Evolutionary conservation across 371 early-diverging fungal species (phyloP).

Genomic region (Mucor lusitanicus): DNA sequence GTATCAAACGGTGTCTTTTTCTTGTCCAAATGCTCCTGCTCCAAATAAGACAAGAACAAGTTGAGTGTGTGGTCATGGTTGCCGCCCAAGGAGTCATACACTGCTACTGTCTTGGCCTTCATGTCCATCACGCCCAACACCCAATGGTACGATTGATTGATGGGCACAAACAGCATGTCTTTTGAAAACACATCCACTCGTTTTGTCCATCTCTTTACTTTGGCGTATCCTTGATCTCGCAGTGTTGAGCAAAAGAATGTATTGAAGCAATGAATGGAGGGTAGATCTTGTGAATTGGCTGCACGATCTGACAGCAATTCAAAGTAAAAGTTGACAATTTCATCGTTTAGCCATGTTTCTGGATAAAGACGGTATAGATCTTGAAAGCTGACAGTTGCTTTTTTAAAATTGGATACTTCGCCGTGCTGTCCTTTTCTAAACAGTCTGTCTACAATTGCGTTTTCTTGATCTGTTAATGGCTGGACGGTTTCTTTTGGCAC

Average conservation of each 20-base stretch:
- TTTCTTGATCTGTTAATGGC: slow-evolving; percentile 39
- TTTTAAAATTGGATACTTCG: slow-evolving; percentile 58
- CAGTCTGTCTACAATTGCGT: slow-evolving; percentile 23
- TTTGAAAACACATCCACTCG: slow-evolving; percentile 80
- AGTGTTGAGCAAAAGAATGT: slow-evolving; percentile 87
- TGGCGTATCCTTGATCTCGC: slow-evolving; percentile 68
- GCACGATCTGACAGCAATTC: slow-evolving; percentile 73
- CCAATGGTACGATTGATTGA: slow-evolving; percentile 93
- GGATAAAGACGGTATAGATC: slow-evolving; percentile 75
- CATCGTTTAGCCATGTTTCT: slow-evolving; percentile 93
- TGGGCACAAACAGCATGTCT: slow-evolving; percentile 85
- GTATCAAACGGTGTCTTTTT: slow-evolving; percentile 61
- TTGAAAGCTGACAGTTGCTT: slow-evolving; percentile 52
- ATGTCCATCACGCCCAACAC: slow-evolving; percentile 81
- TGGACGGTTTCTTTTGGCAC: slow-evolving; percentile 6
- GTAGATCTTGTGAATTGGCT: slow-evolving; percentile 22
- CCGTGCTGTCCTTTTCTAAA: slow-evolving; percentile 37
- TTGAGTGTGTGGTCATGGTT: slow-evolving; percentile 55
- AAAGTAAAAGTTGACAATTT: slow-evolving; percentile 92
- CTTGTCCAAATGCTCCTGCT: slow-evolving; percentile 76
- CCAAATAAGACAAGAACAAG: slow-evolving; percentile 68
- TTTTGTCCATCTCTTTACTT: slow-evolving; percentile 85
- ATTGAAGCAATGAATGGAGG: slow-evolving; percentile 83
- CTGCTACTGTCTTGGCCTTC: slow-evolving; percentile 62
- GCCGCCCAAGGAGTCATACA: slow-evolving; percentile 88